Evolutionary conservation across 1,139 yeast genomes (phyloP), one percentile per base, ranked within the genome.

Genomic region (Saccharomyces hybrid): DNA sequence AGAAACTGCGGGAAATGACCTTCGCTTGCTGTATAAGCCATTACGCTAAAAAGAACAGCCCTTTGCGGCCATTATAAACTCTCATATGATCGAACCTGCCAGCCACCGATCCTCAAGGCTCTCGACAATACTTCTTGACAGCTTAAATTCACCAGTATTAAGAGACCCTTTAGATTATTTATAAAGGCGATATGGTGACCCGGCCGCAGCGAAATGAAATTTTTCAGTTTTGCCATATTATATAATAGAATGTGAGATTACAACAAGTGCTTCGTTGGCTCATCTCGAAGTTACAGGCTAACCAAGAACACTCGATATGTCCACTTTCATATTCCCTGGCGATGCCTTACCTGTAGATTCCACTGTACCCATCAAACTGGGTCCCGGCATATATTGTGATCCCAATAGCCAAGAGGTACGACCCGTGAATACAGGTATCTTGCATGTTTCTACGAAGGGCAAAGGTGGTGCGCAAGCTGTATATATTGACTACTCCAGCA

Each of bases 401-500:
- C 73, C 73, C 1, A 51, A 57, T 28, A 59, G 66, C 1, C 70
- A 71, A 28, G 64, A 65, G 41, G 56, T 76, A 19, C 63, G 64
- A 48, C 78, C 81, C 2, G 70, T 73, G 2, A 70, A 74, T 34
- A 75, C 81, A 1, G 83, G 83, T 16, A 55, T 75, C 4, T 70
- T 75, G 19, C 54, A 57, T 14, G 65, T 70, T 38, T 38, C 44
- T 5, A 38, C 44, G 9, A 58, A 65, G 13, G 63, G 64, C 13
- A 64, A 69, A 8, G 74, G 72, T 57, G 70, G 73, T 38, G 68
- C 68, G 19, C 65, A 67, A 26, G 62, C 70, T 13, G 64, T 75
- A 3, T 80, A 79, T 58, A 71, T 83, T 9, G 86, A 83, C 49
- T 73, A 79, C 31, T 81, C 84, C 61, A 74, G 84, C 47, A 84